Base-by-base conservation (phyloP, 192 early-diverging fungal species). In the Mortierella alpina region DNA sequence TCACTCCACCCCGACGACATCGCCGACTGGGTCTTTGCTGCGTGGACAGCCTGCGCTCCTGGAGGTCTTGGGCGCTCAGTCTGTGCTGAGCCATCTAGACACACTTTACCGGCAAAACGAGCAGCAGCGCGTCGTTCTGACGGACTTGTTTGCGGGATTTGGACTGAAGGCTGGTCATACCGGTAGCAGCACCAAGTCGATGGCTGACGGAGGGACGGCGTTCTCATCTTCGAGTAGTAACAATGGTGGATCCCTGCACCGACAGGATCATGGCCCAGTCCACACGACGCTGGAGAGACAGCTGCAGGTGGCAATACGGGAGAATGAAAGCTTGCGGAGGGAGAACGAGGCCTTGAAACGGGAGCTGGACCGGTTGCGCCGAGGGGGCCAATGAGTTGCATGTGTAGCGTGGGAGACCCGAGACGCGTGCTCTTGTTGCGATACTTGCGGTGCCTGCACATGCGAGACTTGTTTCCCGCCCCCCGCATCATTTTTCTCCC, bases 41-140 rank as follows among this genome's bases (percentile, higher is more conserved):
- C 63, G 81, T 11, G 85, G 72, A 47, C 83, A 85, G 68, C 56
- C 58, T 9, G 63, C 59, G 44, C 62, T 59, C 14, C 46, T 73
- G 17, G 77, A 80, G 13, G 59, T 60, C 22, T 59, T 55, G 17
- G 71, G 72, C 14, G 49, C 17, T 7, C 63, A 68, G 7, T 68
- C 69, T 18, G 60, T 74, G 11, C 48, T 55, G 39, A 48, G 48
- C 1, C 86, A 89, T 42, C 40, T 89, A 59, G 81, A 86, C 13
- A 50, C 72, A 0, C 68, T 89, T 0, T 74, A 87, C 23, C 79
- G 85, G 18, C 88, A 89, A 51, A 89, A 84, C 39, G 88, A 89
- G 39, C 68, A 67, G 4, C 86, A 87, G 54, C 81, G 82, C 7
- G 61, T 22, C 20, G 59, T 87, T 7, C 40, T 89, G 10, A 65